These are phyloP conservation scores for Lachnellula occidentalis DNA, from an alignment of 2,329 filamentous ascomycete species.

Conservation along the genomic window DNA sequence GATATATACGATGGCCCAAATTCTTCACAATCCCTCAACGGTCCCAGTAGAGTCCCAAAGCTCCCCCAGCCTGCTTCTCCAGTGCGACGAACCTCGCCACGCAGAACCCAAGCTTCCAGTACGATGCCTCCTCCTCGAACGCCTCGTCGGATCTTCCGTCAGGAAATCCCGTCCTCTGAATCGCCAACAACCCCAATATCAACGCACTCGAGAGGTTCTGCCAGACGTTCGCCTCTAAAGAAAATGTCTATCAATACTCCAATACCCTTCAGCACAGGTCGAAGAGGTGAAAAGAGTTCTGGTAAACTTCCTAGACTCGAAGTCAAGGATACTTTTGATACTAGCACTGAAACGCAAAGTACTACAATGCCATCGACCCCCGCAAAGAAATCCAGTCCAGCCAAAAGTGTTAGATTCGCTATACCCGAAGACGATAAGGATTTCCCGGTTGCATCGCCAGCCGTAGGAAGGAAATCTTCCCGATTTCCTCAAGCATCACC, in stretches of 20 bases:
- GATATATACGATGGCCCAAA: slow-evolving; percentile 20
- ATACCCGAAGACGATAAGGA: slow-evolving; percentile 12
- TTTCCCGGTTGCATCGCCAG: background rate
- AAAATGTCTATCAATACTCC: slow-evolving; percentile 22
- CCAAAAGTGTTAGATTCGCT: slow-evolving; percentile 27
- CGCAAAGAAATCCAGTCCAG: slow-evolving; percentile 20
- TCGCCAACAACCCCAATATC: slow-evolving; percentile 30
- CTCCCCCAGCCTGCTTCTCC: slow-evolving; percentile 1
- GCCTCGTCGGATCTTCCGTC: slow-evolving; percentile 15
- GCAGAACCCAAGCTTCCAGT: background rate
- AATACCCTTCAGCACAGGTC: slow-evolving; percentile 18
- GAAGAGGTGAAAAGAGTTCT: slow-evolving; percentile 10
- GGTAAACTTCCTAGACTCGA: slow-evolving; percentile 19
- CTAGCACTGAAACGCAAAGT: slow-evolving; percentile 16
- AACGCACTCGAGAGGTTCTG: slow-evolving; percentile 15
- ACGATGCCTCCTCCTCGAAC: slow-evolving; percentile 25
- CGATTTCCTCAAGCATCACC: background rate
- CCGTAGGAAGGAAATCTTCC: background rate
- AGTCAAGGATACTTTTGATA: slow-evolving; percentile 26
- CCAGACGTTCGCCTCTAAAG: slow-evolving; percentile 15
- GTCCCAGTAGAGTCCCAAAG: background rate
- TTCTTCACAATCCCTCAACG: slow-evolving; percentile 11
- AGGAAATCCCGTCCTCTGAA: slow-evolving; percentile 31
- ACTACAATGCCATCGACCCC: slow-evolving; percentile 15
- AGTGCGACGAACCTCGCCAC: background rate